Conservation (phyloP, 805 yeast species). For the Pichia pseudocactophila region DNA sequence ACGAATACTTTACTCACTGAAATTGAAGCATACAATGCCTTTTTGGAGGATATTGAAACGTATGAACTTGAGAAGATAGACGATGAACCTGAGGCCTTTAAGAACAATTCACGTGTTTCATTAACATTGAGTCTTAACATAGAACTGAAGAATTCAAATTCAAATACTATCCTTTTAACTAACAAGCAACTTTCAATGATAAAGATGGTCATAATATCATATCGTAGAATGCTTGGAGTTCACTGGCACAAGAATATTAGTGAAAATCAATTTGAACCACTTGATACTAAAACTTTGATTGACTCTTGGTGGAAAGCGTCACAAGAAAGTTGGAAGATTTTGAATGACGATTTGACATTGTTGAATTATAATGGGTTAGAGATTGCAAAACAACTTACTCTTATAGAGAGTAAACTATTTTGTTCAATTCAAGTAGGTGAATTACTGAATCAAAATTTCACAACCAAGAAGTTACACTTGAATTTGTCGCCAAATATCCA, state of each 20-base stretch:
- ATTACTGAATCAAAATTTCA: constrained; percentile 53
- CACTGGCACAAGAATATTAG: constrained; percentile 31
- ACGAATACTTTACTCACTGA: constrained; percentile 19
- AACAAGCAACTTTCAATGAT: constrained; percentile 33
- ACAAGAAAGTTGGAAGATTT: constrained; percentile 49
- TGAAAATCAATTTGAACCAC: constrained; percentile 19
- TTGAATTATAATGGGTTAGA: constrained; percentile 61
- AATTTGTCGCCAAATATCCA: constrained; percentile 57
- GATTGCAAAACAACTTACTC: constrained; percentile 66
- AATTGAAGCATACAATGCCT: constrained; percentile 25
- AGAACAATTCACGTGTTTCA: constrained; percentile 16
- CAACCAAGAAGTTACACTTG: constrained; percentile 49
- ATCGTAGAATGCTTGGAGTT: constrained; percentile 42
- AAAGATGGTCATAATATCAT: constrained; percentile 42
- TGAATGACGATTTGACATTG: constrained; percentile 43
- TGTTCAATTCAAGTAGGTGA: constrained; percentile 58
- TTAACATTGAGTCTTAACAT: constrained; percentile 21
- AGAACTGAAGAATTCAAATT: constrained; percentile 21
- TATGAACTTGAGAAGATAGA: constrained; percentile 23
- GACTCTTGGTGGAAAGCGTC: constrained; percentile 42
- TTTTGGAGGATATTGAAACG: constrained; percentile 27
- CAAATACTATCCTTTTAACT: constrained; percentile 23
- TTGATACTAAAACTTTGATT: constrained; percentile 29
- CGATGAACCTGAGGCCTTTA: constrained; percentile 4
- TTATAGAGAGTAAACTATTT: constrained; percentile 61